These are phyloP conservation scores for Aspergillus sp. DNA, from an alignment of 2,329 filamentous ascomycete genomes.

Conservation along the genomic window DNA sequence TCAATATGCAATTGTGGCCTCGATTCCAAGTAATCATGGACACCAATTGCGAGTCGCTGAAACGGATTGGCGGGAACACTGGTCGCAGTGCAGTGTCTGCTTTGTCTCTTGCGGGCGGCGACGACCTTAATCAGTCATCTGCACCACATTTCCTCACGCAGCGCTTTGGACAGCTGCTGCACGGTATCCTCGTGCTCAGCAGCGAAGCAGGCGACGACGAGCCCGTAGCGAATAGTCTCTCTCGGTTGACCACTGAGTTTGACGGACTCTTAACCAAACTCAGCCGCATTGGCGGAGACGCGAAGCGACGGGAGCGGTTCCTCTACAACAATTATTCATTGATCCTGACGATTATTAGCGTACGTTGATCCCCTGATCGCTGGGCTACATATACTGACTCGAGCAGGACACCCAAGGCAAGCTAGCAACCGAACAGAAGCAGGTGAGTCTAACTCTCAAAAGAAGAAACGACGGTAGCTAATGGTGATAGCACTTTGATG, in stretches of 20 bases:
- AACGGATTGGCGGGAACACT: conserved; percentile 52
- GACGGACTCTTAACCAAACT: conserved; percentile 79
- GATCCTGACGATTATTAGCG: conserved; percentile 86
- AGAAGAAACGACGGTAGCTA: conserved; percentile 6
- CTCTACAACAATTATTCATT: conserved; percentile 95
- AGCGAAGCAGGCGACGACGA: conserved; percentile 93
- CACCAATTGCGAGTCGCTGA: conserved; percentile 83
- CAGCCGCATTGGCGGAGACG: conserved; percentile 73
- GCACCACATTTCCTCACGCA: conserved; percentile 92
- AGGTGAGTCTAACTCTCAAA: conserved; percentile 27
- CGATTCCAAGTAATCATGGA: conserved; percentile 94
- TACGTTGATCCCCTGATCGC: conserved; percentile 27
- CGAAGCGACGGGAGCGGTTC: conserved; percentile 80
- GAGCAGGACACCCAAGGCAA: conserved; percentile 48
- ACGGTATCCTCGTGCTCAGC: conserved; percentile 79
- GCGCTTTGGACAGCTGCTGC: conserved; percentile 88
- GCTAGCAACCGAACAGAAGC: conserved; percentile 67
- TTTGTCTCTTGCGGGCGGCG: conserved; percentile 52
- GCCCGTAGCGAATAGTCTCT: conserved; percentile 78
- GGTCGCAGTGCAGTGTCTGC: conserved; percentile 53
- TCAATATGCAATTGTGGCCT: conserved; percentile 95
- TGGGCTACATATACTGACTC: conserved; percentile 12
- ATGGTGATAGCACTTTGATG: conserved; percentile 39
- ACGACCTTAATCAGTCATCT: conserved; percentile 43
- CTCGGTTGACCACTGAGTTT: conserved; percentile 74